These are phyloP conservation scores for Pythium brassicae DNA, from an alignment of 352 stramenopile species.

Conservation along the genomic window DNA sequence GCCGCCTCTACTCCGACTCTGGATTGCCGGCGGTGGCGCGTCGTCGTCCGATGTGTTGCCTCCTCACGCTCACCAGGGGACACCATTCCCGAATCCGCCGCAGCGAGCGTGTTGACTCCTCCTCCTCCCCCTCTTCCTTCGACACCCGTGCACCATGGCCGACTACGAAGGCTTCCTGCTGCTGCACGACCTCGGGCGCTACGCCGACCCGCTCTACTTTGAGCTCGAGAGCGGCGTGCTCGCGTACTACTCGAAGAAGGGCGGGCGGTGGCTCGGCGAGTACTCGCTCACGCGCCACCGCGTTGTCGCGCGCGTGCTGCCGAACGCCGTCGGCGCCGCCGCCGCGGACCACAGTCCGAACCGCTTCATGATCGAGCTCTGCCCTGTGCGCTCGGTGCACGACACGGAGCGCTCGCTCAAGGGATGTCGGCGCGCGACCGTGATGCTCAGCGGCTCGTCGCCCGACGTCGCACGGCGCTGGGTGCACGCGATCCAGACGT, in stretches of 20 bases:
- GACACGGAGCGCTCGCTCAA: conserved; percentile 69
- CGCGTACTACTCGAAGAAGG: conserved; percentile 71
- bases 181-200: conserved; percentile 41
- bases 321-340: conserved; percentile 15
- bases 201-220: conserved; percentile 68
- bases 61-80: background rate
- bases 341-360: conserved; percentile 28
- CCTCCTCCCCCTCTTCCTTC: background rate
- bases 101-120: background rate
- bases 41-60: too few species aligned
- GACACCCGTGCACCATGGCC: conserved; percentile 33
- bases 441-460: conserved; percentile 58
- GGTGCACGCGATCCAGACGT: conserved; percentile 67
- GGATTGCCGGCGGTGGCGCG: background rate
- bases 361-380: conserved; percentile 67
- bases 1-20: too few species aligned
- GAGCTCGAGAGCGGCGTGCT: conserved; percentile 66
- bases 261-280: conserved; percentile 64
- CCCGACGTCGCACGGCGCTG: conserved; percentile 44
- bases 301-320: conserved; percentile 40
- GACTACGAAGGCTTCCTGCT: conserved; percentile 81
- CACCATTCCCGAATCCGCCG: background rate
- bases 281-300: conserved; percentile 73
- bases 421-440: conserved; percentile 44
- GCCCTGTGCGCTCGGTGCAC: conserved; percentile 69